Base-by-base conservation (phyloP, 345 rosid genomes). In the Moringa oleifera region DNA sequence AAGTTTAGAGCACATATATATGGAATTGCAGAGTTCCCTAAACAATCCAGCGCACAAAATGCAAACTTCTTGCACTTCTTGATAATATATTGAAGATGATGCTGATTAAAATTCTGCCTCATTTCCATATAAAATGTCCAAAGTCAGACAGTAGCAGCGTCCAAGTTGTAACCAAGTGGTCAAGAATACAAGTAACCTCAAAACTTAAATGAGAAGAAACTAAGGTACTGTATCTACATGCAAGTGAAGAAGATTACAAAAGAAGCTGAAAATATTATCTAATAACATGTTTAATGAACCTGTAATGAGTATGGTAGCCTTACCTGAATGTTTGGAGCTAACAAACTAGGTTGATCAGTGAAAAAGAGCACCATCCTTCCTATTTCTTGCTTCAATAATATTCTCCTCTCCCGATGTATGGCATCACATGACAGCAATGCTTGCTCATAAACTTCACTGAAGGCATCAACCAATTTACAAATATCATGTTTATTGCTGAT, bases 321-420 rank as follows among this genome's bases (percentile, higher is more conserved):
- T 64, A 87, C 99, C 91, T 91, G 97, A 71, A 94, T 89, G 78
- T 94, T 94, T 72, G 99, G 97, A 25, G 99, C 97, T 82, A 94
- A 77, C 69, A 94, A 83, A 80, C 99, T 94, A 51, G 99, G 97
- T 77, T 94, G 99, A 80, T 94, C 99, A 20, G 96, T 87, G 62
- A 91, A 91, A 75, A 94, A 94, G 67, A 91, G 83, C 69, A 91
- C 95, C 99, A 94, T 94, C 81, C 96, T 85, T 68, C 97, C 96
- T 55, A 91, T 87, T 80, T 94, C 99, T 74, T 94, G 97, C 80
- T 94, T 94, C 57, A 91, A 68, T 67, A 94, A 73, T 79, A 89
- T 88, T 78, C 97, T 85, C 75, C 99, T 87, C 80, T 91, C 99
- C 71, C 71, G 81, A 72, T 88, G 97, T 69, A 86, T 85, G 61